phyloP scores from a whole-genome alignment of 1,284 basidiomycete genomes.

The Ganoderma sinense region DNA sequence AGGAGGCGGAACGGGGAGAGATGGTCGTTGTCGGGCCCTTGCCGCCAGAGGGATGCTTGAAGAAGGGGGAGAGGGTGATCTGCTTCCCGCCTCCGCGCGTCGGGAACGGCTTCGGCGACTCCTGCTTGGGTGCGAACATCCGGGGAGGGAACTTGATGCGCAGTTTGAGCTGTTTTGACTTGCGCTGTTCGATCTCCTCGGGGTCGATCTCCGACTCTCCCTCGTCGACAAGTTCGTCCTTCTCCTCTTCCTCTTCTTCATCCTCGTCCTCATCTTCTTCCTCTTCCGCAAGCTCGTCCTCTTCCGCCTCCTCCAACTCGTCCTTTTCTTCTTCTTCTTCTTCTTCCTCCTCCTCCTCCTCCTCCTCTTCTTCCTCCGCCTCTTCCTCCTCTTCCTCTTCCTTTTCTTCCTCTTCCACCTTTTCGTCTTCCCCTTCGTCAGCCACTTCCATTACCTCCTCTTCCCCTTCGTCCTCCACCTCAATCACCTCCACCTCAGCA shows the following conservation, averaged over 20 bases:
- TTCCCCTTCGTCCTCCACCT: slow-evolving; percentile 17
- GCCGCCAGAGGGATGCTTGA: slow-evolving; percentile 24
- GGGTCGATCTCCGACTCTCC: slow-evolving; percentile 41
- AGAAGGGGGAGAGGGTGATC: slow-evolving; percentile 32
- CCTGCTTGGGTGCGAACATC: slow-evolving; percentile 21
- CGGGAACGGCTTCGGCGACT: slow-evolving; percentile 16
- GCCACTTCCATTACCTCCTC: slow-evolving; percentile 10
- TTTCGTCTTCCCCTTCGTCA: slow-evolving; percentile 8
- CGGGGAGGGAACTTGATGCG: slow-evolving; percentile 46
- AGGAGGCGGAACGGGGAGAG: slow-evolving; percentile 25
- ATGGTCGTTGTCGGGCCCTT: slow-evolving; percentile 21
- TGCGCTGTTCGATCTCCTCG: slow-evolving; percentile 34
- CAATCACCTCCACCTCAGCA: slow-evolving; percentile 13
- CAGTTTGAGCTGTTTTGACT: slow-evolving; percentile 47
- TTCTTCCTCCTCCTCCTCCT: slow-evolving; percentile 16
- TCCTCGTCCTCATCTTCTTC: slow-evolving; percentile 9
- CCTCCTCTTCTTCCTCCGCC: slow-evolving; percentile 18
- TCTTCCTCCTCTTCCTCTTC: slow-evolving; percentile 23
- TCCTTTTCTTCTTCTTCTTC: slow-evolving; percentile 15
- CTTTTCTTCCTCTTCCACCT: slow-evolving; percentile 21
- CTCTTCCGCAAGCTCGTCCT: slow-evolving; percentile 13
- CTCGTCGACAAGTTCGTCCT: slow-evolving; percentile 19
- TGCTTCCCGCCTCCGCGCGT: slow-evolving; percentile 31
- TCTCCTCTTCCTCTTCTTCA: slow-evolving; percentile 26
- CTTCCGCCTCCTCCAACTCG: slow-evolving; percentile 22